Conservation (phyloP, 805 yeast species). For the Candida silvatica region DNA sequence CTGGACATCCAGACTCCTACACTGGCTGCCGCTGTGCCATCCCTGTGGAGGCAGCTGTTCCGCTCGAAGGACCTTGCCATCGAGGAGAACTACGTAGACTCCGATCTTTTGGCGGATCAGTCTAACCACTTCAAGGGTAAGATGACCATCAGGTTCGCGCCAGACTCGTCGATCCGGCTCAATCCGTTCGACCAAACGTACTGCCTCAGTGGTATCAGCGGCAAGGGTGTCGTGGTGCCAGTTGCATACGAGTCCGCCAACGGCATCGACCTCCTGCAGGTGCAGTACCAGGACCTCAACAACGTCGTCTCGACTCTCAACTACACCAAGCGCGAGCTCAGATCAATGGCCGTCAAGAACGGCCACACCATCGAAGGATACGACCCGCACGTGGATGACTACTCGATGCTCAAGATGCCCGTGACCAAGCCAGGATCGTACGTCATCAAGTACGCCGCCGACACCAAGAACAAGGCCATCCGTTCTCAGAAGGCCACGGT, state of each 20-base stretch:
- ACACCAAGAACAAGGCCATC: constrained; percentile 43
- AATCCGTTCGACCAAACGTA: constrained; percentile 64
- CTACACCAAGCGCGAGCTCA: constrained; percentile 51
- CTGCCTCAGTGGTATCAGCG: constrained; percentile 42
- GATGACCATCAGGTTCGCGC: constrained; percentile 78
- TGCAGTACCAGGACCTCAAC: constrained; percentile 52
- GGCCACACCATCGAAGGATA: constrained; percentile 13
- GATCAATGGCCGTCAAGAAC: constrained; percentile 8
- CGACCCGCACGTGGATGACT: constrained; percentile 10
- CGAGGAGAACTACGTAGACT: constrained; percentile 24
- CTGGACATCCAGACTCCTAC: constrained; percentile 42
- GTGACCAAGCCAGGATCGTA: constrained; percentile 70
- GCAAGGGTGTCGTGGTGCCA: constrained; percentile 44
- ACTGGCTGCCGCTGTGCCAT: constrained; percentile 11
- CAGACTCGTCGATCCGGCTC: constrained; percentile 80
- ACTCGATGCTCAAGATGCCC: constrained; percentile 55
- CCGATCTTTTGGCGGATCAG: constrained; percentile 31
- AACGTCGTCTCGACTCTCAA: constrained; percentile 38
- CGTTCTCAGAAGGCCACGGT: constrained; percentile 55
- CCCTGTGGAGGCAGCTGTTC: constrained; percentile 11
- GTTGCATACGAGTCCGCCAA: constrained; percentile 74
- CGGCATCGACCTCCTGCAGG: constrained; percentile 57
- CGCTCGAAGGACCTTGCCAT: constrained; percentile 25
- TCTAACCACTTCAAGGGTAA: constrained; percentile 74
- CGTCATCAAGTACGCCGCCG: constrained; percentile 57